phyloP scores from a whole-genome alignment of 495 filamentous ascomycete genomes.

The Daldinia concentrica region DNA sequence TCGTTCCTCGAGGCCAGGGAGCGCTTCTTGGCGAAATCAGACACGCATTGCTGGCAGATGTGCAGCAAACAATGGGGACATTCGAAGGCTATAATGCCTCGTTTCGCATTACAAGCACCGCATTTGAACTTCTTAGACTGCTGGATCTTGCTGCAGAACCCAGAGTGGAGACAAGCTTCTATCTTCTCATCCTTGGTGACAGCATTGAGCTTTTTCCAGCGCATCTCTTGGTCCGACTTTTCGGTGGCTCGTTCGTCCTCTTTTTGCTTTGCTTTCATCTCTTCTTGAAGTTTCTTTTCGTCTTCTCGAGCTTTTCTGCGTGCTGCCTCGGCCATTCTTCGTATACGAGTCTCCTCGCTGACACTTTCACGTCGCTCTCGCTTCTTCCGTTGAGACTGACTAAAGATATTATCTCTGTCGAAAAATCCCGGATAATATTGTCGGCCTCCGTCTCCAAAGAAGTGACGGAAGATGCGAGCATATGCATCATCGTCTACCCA shows the following conservation, averaged over 20 bases:
- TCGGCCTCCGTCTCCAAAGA: neutral
- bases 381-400: neutral
- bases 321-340: neutral
- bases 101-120: constrained; percentile 33
- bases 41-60: constrained; percentile 43
- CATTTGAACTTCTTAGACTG: constrained; percentile 46
- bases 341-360: neutral
- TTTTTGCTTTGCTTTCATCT: neutral
- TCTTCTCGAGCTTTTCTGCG: neutral
- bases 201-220: constrained; percentile 28
- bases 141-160: constrained; percentile 38
- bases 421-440: neutral
- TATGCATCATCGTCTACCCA: neutral
- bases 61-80: constrained; percentile 43
- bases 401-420: neutral
- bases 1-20: neutral
- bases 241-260: neutral
- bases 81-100: constrained; percentile 42
- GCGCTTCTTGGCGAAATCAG: constrained; percentile 28
- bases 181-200: constrained; percentile 31
- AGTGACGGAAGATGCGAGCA: neutral
- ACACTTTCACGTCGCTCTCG: neutral
- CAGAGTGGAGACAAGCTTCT: constrained; percentile 36
- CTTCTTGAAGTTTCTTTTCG: constrained; percentile 8
- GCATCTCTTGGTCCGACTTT: constrained; percentile 21